Evolutionary conservation across 2,329 filamentous ascomycete genomes (phyloP).

Genomic region (Cadophora malorum): DNA sequence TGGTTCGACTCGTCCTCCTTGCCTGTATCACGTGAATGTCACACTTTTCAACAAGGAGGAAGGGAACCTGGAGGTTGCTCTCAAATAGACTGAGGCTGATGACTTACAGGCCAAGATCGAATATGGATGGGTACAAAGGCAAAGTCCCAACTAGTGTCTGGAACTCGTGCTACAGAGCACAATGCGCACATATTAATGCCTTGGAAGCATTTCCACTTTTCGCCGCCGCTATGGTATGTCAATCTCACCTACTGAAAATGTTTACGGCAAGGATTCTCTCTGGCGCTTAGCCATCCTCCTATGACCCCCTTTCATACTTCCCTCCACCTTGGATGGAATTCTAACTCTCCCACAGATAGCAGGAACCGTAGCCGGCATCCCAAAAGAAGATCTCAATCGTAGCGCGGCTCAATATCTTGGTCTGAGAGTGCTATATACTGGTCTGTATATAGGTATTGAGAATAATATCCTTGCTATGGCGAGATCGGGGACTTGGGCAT

Average conservation of each 20-base stretch:
- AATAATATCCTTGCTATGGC: conserved; percentile 5
- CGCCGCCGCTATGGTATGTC: neutral
- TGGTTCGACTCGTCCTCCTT: too few relatives aligned
- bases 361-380: neutral
- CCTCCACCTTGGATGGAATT: too few relatives aligned
- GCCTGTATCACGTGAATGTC: too few relatives aligned
- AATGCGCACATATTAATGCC: conserved; percentile 4
- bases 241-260: too few relatives aligned
- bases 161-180: neutral
- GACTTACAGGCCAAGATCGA: neutral
- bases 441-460: conserved; percentile 10
- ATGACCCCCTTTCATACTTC: too few relatives aligned
- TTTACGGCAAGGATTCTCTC: too few relatives aligned
- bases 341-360: neutral
- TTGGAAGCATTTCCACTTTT: neutral
- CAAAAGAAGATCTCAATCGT: neutral
- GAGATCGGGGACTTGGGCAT: neutral
- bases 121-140: neutral
- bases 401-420: conserved; percentile 5
- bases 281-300: too few relatives aligned
- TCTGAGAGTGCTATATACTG: conserved; percentile 5
- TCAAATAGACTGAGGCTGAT: too few relatives aligned
- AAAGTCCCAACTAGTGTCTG: conserved; percentile 9
- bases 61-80: too few relatives aligned
- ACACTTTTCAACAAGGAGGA: too few relatives aligned